phyloP scores from a whole-genome alignment of 2,329 filamentous ascomycete genomes.

The Colletotrichum euphorbiae region DNA sequence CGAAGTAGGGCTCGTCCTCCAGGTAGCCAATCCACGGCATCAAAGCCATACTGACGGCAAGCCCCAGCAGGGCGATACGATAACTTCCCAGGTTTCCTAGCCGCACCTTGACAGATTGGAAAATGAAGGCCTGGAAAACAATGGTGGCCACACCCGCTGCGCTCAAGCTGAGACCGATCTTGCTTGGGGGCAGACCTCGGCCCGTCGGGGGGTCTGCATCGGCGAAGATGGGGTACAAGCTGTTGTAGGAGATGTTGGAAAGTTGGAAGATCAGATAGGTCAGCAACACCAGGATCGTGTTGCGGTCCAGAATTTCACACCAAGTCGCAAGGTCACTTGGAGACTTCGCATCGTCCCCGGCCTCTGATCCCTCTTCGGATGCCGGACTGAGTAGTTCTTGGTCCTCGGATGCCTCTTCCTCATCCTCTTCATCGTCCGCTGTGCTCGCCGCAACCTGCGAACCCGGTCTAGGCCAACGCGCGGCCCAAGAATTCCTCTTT shows the following conservation, averaged over 20 bases:
- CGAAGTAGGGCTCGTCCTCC: conserved; percentile 66
- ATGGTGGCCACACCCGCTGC: conserved; percentile 89
- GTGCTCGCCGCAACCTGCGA: conserved; percentile 38
- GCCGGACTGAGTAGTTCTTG: conserved; percentile 43
- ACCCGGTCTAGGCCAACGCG: conserved; percentile 52
- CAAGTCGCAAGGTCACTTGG: conserved; percentile 62
- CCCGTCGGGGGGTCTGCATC: conserved; percentile 81
- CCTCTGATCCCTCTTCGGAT: conserved; percentile 58
- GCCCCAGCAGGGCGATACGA: conserved; percentile 79
- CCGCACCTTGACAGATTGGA: conserved; percentile 80
- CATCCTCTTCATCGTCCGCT: conserved; percentile 44
- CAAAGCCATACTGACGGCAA: conserved; percentile 83
- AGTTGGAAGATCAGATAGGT: conserved; percentile 96
- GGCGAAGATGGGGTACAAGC: conserved; percentile 92
- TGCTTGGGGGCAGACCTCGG: conserved; percentile 78
- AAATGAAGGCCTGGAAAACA: conserved; percentile 87
- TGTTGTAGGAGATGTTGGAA: conserved; percentile 94
- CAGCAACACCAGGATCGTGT: conserved; percentile 82
- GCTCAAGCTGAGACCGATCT: conserved; percentile 87
- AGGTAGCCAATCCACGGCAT: conserved; percentile 93
- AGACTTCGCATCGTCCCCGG: conserved; percentile 62
- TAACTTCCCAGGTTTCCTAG: conserved; percentile 91
- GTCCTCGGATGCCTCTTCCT: conserved; percentile 38
- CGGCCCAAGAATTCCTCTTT: conserved; percentile 51
- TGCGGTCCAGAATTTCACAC: conserved; percentile 77